Percentiles rank a stretch among this genome's conserved stretches.
Conservation (phyloP, 306 rosid genomes). For the Biancaea sappan region DNA sequence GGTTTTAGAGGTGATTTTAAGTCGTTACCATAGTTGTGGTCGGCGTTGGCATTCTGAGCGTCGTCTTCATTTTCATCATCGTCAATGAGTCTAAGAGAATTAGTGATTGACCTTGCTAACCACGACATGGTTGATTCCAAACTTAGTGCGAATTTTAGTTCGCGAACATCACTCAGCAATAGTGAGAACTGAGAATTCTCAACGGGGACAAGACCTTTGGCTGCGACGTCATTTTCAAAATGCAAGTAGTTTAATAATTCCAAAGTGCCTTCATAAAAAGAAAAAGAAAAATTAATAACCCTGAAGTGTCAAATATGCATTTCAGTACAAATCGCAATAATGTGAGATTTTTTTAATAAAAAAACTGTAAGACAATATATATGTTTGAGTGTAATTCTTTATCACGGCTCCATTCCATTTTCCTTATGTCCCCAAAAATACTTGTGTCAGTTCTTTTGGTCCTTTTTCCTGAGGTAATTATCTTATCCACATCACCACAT, state of each 20-base stretch:
- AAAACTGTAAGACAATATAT: too few relatives aligned
- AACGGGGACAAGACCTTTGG: conserved; percentile 21
- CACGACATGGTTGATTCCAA: conserved; percentile 62
- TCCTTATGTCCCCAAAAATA: background rate
- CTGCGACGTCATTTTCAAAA: conserved; percentile 43
- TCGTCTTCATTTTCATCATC: conserved; percentile 47
- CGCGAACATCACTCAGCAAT: conserved; percentile 24
- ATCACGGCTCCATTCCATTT: background rate
- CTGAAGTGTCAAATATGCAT: too few relatives aligned
- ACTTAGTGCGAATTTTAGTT: conserved; percentile 17
- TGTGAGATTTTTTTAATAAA: too few relatives aligned
- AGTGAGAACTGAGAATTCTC: conserved; percentile 20
- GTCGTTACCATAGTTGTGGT: conserved; percentile 23
- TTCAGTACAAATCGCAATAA: too few relatives aligned
- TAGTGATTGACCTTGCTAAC: conserved; percentile 81
- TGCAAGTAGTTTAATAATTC: background rate
- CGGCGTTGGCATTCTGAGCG: background rate
- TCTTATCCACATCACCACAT: background rate
- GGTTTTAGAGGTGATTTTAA: conserved; percentile 39
- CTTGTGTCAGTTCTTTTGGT: background rate
- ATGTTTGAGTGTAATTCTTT: too few relatives aligned
- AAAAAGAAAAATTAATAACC: too few relatives aligned
- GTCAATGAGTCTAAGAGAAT: conserved; percentile 79
- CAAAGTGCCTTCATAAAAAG: too few relatives aligned
- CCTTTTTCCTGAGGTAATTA: background rate